phyloP scores from a whole-genome alignment of 345 rosid species.

The Bruguiera parviflora region DNA sequence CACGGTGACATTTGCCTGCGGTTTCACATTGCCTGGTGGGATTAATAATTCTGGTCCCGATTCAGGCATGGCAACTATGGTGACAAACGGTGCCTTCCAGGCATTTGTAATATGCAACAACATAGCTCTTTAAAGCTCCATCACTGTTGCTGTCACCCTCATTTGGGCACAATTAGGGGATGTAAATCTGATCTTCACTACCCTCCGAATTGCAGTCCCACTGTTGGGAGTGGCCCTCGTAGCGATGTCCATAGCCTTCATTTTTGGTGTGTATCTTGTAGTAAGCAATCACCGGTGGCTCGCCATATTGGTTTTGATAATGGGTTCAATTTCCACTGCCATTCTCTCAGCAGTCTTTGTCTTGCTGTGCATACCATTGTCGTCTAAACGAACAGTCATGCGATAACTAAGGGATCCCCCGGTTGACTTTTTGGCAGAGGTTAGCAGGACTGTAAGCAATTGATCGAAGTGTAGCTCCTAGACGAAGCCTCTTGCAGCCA shows the following conservation, averaged over 20 bases:
- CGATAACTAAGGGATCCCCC: too few species aligned
- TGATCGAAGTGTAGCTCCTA: too few species aligned
- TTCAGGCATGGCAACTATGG: constrained; percentile 2
- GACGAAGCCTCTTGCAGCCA: too few species aligned
- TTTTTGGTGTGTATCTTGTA: constrained; percentile 16
- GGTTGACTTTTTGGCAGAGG: too few species aligned
- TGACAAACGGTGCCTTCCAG: constrained; percentile 3
- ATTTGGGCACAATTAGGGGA: constrained; percentile 6
- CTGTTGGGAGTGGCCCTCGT: constrained; percentile 14
- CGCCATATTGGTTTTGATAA: not conserved
- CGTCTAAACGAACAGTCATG: too few species aligned
- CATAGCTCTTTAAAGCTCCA: constrained; percentile 14
- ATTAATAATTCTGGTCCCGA: not conserved
- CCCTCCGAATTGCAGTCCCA: constrained; percentile 1
- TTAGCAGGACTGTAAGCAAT: too few species aligned
- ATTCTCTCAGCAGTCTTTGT: not conserved
- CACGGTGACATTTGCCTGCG: constrained; percentile 22
- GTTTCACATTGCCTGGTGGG: constrained; percentile 21
- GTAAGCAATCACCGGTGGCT: not conserved
- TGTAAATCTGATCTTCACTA: not conserved
- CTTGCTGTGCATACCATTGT: too few species aligned
- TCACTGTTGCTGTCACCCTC: constrained; percentile 9
- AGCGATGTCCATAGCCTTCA: constrained; percentile 20
- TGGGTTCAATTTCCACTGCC: constrained; percentile 2
- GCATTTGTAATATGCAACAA: constrained; percentile 12